Base-by-base conservation (phyloP, 2,329 filamentous ascomycete species). In the Colletotrichum lupini region DNA sequence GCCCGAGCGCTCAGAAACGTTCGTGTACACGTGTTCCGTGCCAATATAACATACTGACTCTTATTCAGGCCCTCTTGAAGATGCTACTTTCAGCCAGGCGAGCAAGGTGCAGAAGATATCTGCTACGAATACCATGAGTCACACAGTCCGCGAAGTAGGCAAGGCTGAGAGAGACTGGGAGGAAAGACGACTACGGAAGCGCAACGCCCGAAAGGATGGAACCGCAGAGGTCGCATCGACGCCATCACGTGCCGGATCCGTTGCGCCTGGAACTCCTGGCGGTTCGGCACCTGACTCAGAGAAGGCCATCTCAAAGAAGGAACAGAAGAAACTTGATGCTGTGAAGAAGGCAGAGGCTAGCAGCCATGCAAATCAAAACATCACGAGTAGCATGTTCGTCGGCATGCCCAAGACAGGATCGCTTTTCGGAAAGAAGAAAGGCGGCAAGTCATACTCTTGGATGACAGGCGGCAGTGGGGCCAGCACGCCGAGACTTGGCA, bases 251-350 rank as follows among this genome's bases (percentile, higher is more conserved):
- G 78, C 89, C 30, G 87, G 90, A 16, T 90, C 90, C 28, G 85
- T 87, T 14, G 90, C 90, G 19, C 87, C 90, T 12, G 88, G 88
- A 2, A 92, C 90, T 0, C 90, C 92, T 3, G 90, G 90, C 6
- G 86, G 90, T 1, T 87, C 90, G 55, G 90, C 92, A 1, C 89
- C 92, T 1, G 92, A 93, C 67, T 80, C 85, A 1, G 87, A 90
- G 76, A 96, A 95, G 81, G 88, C 91, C 4, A 88, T 94, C 64
- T 93, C 93, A 5, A 98, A 98, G 87, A 98, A 98, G 84, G 95
- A 98, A 81, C 88, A 87, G 74, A 91, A 93, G 80, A 94, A 92
- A 82, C 93, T 92, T 75, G 88, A 93, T 76, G 90, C 91, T n/a
- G 92, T 94, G 73, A 94, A 93, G 77, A 89, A 92, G 26, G 93